Base-by-base conservation (phyloP, 2,329 filamentous ascomycete genomes). In the Balansia obtecta region DNA sequence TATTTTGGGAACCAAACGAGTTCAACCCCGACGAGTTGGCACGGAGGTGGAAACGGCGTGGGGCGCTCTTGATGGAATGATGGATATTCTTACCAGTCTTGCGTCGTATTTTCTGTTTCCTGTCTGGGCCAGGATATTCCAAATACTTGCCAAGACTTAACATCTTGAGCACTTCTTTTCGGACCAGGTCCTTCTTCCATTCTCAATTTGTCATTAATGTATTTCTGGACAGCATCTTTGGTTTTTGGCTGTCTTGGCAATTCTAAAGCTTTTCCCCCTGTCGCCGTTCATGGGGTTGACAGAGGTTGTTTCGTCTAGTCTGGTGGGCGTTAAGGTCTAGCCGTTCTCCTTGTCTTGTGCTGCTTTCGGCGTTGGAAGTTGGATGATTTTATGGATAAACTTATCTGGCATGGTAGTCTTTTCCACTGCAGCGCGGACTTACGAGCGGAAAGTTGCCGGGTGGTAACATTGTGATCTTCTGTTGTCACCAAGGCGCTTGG, bases 1-100 rank as follows among this genome's bases (percentile, higher is more conserved):
- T 58, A 55, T 41, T 56, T 45, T 37, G 50, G 46, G 4, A 49
- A 34, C 10, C 45, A 44, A 4, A 34, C 50, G n/a, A 30, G 40
- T 6, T 54, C 40, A 4, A 49, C 44, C n/a, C 43, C 53, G 22
- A 42, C 51, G 43, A 49, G 4, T 20, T 49, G 47, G 47, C 47
- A 49, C 43, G 32, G 39, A 27, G 39, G 32, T 27, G 2, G 39
- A 52, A 55, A 52, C 16, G 50, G 55, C 39, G 41, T 44, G 48
- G 41, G 48, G 2, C 48, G 20, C 32, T 45, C 41, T 39, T 44
- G 15, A 49, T 30, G 27, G 40, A 32, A 13, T 22, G 20, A 49
- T 30, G 27, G 40, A 32, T 16, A 42, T 37, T 9, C 15, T 12
- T 37, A 37, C 34, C 11, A 37, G 15, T 37, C 27, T 27, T 8